A percentile compares a stretch with the other conserved stretches of the same genome.
These are phyloP conservation scores for Xerocomus potaroensis DNA, from an alignment of 768 basidiomycete species.

Conservation along the genomic window DNA sequence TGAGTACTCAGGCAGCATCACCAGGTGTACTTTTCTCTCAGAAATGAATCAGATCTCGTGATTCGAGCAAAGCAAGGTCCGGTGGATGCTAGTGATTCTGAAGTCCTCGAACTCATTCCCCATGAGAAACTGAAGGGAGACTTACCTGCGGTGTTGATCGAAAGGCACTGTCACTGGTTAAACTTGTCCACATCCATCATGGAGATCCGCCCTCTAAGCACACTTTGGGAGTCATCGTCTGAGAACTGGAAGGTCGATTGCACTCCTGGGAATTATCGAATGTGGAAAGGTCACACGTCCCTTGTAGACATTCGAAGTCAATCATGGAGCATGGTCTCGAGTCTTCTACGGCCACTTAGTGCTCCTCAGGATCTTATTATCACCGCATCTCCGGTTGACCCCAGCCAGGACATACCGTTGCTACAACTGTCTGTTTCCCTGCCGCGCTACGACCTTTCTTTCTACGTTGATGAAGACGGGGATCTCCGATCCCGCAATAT, in stretches of 20 bases:
- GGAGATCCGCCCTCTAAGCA: constrained; percentile 26
- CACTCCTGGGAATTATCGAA: constrained; percentile 3
- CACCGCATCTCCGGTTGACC: not conserved
- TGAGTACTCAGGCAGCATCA: not conserved
- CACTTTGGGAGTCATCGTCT: constrained; percentile 20
- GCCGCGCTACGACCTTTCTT: constrained; percentile 40
- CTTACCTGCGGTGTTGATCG: constrained; percentile 21
- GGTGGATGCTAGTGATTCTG: not conserved
- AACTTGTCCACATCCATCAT: constrained; percentile 19
- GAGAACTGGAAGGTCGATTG: constrained; percentile 26
- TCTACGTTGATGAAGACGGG: constrained; percentile 31
- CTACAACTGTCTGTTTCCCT: constrained; percentile 28
- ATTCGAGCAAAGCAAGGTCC: constrained; percentile 7
- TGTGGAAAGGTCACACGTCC: not conserved
- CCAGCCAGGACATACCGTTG: not conserved
- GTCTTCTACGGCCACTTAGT: constrained; percentile 22
- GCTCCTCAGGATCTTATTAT: constrained; percentile 19
- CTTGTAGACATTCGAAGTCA: constrained; percentile 28
- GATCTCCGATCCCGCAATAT: constrained; percentile 39
- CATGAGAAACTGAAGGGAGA: constrained; percentile 18
- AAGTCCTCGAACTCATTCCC: constrained; percentile 22
- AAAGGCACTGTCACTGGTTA: constrained; percentile 27
- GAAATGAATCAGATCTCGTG: constrained; percentile 4
- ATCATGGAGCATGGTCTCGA: constrained; percentile 25
- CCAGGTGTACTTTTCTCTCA: constrained; percentile 16